Percentiles rank a stretch among this genome's conserved stretches.
These are phyloP conservation scores for Benincasa hispida DNA, from an alignment of 306 rosid species.

Conservation along the genomic window DNA sequence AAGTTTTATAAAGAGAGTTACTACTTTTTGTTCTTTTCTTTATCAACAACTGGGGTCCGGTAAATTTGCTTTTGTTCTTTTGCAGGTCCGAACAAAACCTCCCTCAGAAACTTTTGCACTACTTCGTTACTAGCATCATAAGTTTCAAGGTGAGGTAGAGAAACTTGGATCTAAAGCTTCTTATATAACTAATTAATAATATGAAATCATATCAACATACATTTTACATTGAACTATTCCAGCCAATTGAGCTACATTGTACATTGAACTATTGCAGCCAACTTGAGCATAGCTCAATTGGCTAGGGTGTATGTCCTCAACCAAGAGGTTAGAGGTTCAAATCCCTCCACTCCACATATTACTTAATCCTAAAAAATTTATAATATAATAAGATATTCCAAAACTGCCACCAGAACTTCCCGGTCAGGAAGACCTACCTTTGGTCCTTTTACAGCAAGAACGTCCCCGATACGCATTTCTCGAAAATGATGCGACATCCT, in stretches of 20 bases:
- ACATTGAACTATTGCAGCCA: too few species aligned
- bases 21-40: too few species aligned
- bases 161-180: too few species aligned
- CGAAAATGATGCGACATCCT: constrained; percentile 99
- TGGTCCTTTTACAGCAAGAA: constrained; percentile 84
- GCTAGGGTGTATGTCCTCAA: too few species aligned
- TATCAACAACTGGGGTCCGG: too few species aligned
- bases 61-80: background rate
- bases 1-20: background rate
- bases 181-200: too few species aligned
- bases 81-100: background rate
- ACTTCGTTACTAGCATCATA: too few species aligned
- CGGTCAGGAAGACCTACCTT: constrained; percentile 35
- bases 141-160: too few species aligned
- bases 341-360: background rate
- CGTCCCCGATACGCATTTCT: constrained; percentile 80
- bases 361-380: background rate
- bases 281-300: background rate
- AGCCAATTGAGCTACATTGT: too few species aligned
- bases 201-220: too few species aligned
- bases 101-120: too few species aligned
- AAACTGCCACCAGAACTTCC: background rate
- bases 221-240: too few species aligned
- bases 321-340: background rate
- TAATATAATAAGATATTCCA: background rate